Base-by-base conservation (phyloP, 805 yeast genomes). In the Zygosaccharomyces rouxii region DNA sequence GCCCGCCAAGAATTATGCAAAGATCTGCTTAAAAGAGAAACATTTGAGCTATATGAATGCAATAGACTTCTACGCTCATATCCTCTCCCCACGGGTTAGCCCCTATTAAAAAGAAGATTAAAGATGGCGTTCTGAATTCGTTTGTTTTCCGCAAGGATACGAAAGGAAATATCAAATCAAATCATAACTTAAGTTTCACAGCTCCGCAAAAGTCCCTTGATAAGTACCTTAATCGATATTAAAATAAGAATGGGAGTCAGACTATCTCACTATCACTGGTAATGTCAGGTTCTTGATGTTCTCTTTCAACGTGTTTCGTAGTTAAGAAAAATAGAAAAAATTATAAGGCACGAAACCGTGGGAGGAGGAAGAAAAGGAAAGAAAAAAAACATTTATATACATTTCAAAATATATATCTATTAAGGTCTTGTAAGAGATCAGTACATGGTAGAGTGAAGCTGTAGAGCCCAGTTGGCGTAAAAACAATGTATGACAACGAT, bases 401-500 rank as follows among this genome's bases (percentile, higher is more conserved):
- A 9, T 3, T 33, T 16, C 19, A 16, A 33, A 16, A 21, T 7
- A 33, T 16, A 33, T 33, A 16, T 33, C 19, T 5, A 16, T 14
- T 18, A 33, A 14, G 11, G 37, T 9, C 21, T 14, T 14, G 11
- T 6, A 14, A 14, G 19, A 33, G 19, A 14, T 33, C 18, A 14
- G 11, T 33, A 33, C 6, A 33, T 14, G 37, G 19, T 9, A 33
- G 37, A 16, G 37, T 33, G 37, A 7, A 9, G 14, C 14, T 33
- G 11, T 33, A 33, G 35, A 41, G 35, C 35, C 35, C 35, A 41
- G 35, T 18, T 29, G 44, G 44, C 33, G 33, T 19, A 16, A 29
- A 29, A 29, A 29, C 23, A 25, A 41, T 41, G 44, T 33, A 41
- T 21, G 44, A 33, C 22, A 33, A 41, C 14, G 33, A 41, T 13